Percentiles rank a stretch among this genome's conserved stretches.
These are phyloP conservation scores for Sphagnum magellanicum DNA, from an alignment of 228 moss, liverwort and hornwort species.

Conservation along the genomic window DNA sequence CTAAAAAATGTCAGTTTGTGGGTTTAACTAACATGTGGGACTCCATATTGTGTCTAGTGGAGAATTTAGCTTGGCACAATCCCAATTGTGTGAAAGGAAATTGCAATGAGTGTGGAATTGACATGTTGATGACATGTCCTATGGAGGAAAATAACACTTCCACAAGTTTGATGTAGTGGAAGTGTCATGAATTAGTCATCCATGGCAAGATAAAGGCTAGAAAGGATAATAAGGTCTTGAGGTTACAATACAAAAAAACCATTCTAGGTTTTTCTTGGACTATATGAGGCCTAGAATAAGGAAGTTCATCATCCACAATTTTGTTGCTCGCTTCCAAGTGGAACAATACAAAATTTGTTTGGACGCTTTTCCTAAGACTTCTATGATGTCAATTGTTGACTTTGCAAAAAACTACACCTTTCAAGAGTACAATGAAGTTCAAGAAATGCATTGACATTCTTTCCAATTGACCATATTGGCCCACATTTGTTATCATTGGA, in stretches of 20 bases:
- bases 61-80: neutral
- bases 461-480: no score
- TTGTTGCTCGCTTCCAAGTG: no score
- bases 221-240: neutral
- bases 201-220: neutral
- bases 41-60: neutral
- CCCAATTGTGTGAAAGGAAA: neutral
- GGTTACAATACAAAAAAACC: neutral
- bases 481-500: no score
- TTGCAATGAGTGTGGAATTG: neutral
- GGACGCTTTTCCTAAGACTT: no score
- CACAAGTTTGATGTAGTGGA: neutral
- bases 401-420: no score
- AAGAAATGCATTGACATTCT: no score
- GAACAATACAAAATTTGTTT: no score
- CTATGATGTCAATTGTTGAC: no score
- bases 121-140: neutral
- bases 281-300: neutral
- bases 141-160: neutral
- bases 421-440: no score
- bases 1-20: neutral
- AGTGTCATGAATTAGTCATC: neutral
- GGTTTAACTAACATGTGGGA: conserved; percentile 4
- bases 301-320: neutral
- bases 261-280: neutral